Conservation (phyloP, 805 yeast genomes). For the Wickerhamiella siamensis region DNA sequence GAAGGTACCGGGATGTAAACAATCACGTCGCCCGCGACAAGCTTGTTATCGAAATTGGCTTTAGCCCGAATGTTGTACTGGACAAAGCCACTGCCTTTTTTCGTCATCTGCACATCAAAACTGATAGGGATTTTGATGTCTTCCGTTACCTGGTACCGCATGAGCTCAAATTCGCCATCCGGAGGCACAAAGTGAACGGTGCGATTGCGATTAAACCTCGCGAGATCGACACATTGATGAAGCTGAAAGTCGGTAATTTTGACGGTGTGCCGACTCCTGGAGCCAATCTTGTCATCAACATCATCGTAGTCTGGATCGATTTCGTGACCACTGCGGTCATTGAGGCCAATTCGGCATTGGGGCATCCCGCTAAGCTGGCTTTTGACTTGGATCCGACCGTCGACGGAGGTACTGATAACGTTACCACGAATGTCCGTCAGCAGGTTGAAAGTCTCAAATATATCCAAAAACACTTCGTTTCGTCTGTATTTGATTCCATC, state of each 20-base stretch:
- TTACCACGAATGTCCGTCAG: slow-evolving; percentile 46
- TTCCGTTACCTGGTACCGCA: slow-evolving; percentile 52
- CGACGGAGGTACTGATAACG: slow-evolving; percentile 54
- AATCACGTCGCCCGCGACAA: slow-evolving; percentile 48
- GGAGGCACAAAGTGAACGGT: slow-evolving; percentile 69
- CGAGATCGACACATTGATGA: slow-evolving; percentile 73
- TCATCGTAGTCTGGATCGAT: slow-evolving; percentile 23
- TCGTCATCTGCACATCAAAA: slow-evolving; percentile 25
- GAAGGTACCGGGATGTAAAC: slow-evolving; percentile 59
- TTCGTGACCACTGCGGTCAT: slow-evolving; percentile 31
- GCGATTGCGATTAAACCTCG: slow-evolving; percentile 49
- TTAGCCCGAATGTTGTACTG: slow-evolving; percentile 47
- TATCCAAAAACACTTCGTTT: slow-evolving; percentile 66
- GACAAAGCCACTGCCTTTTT: slow-evolving; percentile 32
- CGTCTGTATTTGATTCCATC: slow-evolving; percentile 60
- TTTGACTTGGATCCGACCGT: slow-evolving; percentile 59
- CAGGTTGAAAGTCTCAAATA: slow-evolving; percentile 59
- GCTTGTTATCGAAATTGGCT: slow-evolving; percentile 40
- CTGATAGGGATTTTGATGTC: slow-evolving; percentile 58
- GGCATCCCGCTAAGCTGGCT: slow-evolving; percentile 74
- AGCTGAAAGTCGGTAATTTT: slow-evolving; percentile 64
- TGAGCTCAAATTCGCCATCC: slow-evolving; percentile 72
- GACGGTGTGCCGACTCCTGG: slow-evolving; percentile 30
- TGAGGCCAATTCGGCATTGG: slow-evolving; percentile 63
- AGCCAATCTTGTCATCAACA: background rate